Evolutionary conservation across 2,329 filamentous ascomycete species (phyloP).

Genomic region (Fusarium nanum): DNA sequence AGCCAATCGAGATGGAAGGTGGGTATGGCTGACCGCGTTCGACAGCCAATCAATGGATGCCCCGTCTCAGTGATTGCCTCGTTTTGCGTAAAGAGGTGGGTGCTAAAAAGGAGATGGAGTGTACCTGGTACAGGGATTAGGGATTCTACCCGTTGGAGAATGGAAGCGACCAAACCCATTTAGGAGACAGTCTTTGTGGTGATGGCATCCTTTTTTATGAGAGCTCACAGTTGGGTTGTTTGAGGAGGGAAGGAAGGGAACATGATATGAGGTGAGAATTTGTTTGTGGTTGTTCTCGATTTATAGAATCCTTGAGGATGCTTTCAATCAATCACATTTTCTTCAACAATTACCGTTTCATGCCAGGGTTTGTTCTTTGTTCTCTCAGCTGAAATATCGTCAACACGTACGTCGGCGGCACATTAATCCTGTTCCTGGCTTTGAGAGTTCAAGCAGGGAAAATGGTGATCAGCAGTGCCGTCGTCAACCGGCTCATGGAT

Average conservation of each 20-base stretch:
- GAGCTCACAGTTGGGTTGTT: conserved; percentile 14
- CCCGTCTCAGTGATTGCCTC: conserved; percentile 46
- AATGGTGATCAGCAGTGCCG: conserved; percentile 36
- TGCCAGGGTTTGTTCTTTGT: background rate
- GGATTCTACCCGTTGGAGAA: conserved; percentile 32
- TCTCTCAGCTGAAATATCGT: conserved; percentile 8
- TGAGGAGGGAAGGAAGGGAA: conserved; percentile 6
- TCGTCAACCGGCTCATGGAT: conserved; percentile 18
- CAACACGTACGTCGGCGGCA: conserved; percentile 19
- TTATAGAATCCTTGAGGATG: conserved; percentile 7
- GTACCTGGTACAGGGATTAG: conserved; percentile 27
- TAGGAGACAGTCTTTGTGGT: conserved; percentile 11
- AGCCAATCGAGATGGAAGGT: conserved; percentile 43
- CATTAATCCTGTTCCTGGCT: conserved; percentile 23
- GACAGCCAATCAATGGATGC: conserved; percentile 45
- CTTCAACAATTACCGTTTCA: background rate
- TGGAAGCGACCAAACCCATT: conserved; percentile 19
- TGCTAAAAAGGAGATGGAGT: conserved; percentile 39
- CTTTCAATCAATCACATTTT: conserved; percentile 7
- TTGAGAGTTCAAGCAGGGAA: conserved; percentile 30
- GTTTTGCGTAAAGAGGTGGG: conserved; percentile 43
- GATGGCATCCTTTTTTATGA: conserved; percentile 30
- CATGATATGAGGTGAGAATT: conserved; percentile 1
- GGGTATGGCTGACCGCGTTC: conserved; percentile 37
- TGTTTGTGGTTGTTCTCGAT: background rate